Conservation (phyloP, 164 flowering plant genomes). For the Stephania japonica region DNA sequence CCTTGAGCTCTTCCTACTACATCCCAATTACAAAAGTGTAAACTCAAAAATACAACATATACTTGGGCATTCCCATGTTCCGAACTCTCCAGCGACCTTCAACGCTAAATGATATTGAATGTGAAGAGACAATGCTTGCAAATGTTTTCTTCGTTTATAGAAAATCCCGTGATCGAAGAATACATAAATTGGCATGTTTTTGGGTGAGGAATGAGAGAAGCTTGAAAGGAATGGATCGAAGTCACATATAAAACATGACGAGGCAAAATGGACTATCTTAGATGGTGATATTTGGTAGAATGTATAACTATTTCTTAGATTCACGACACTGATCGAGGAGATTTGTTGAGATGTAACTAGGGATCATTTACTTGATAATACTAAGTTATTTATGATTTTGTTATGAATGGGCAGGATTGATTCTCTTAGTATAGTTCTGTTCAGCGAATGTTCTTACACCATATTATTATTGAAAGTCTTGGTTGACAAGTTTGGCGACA, state of each 20-base stretch:
- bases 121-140: constrained; percentile 21
- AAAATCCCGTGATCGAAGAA: constrained; percentile 10
- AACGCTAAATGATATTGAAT: constrained; percentile 10
- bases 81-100: no score
- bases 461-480: constrained; percentile 12
- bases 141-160: constrained; percentile 15
- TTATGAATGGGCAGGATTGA: constrained; percentile 17
- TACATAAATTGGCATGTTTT: constrained; percentile 12
- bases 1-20: no score
- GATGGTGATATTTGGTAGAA: constrained; percentile 19
- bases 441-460: constrained; percentile 20
- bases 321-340: constrained; percentile 16
- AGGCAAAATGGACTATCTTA: constrained; percentile 3
- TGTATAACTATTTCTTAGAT: constrained; percentile 3
- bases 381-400: constrained; percentile 3
- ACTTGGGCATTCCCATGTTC: no score
- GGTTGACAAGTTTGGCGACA: constrained; percentile 6
- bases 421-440: constrained; percentile 19
- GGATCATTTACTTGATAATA: constrained; percentile 6
- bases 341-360: constrained; percentile 16
- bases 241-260: constrained; percentile 7
- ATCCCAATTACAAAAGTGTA: no score
- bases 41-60: no score
- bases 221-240: not conserved
- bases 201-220: constrained; percentile 10